Conservation (phyloP, 176 grass and related monocot genomes). For the Eremochloa ophiuroides region DNA sequence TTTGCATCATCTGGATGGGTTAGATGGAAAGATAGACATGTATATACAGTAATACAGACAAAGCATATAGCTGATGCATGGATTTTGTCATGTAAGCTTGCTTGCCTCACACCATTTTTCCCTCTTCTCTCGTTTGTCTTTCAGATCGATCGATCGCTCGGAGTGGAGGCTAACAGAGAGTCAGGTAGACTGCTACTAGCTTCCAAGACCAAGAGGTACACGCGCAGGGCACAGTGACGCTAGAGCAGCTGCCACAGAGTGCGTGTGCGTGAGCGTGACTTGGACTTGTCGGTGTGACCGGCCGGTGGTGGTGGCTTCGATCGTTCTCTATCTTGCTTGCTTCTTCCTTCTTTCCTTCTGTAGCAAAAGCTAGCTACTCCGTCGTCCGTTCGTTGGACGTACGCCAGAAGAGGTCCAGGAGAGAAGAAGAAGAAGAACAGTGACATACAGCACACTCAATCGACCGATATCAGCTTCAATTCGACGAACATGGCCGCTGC, state of each 20-base stretch:
- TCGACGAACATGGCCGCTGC: constrained; percentile 28
- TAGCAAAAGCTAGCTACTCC: background rate
- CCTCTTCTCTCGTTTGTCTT: constrained; percentile 1
- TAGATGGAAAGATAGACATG: background rate
- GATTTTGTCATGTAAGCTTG: background rate
- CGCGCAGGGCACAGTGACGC: background rate
- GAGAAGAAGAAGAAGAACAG: background rate
- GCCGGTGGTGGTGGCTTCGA: background rate
- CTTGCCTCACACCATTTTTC: constrained; percentile 6
- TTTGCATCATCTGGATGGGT: background rate
- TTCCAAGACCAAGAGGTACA: constrained; percentile 1
- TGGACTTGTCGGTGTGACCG: constrained; percentile 1
- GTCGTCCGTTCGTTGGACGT: background rate
- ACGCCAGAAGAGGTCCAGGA: background rate
- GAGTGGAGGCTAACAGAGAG: background rate
- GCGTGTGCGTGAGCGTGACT: background rate
- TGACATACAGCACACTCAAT: background rate
- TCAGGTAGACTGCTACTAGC: background rate
- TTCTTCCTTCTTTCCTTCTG: background rate
- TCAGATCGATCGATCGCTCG: background rate
- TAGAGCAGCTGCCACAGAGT: background rate
- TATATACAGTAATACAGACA: background rate
- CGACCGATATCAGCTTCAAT: background rate
- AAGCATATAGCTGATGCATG: background rate
- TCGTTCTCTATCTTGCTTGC: background rate